Evolutionary conservation across 305 asterid species (phyloP), one percentile per base, ranked within the genome.

Genomic region (Striga hermonthica): DNA sequence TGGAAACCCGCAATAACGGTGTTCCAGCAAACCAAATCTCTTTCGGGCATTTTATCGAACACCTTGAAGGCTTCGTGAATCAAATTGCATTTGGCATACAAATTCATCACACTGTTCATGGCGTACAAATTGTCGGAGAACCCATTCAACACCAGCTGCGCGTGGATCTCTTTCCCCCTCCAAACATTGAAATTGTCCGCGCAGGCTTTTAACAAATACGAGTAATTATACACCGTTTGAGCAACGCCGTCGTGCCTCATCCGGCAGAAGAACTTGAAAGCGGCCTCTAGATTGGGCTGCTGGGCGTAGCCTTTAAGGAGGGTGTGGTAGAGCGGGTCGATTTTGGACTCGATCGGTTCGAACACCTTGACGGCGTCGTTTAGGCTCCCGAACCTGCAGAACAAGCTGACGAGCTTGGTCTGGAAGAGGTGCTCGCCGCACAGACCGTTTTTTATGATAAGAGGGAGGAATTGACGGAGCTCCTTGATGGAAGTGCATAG

Each of bases 21-120:
- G 72, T 92, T 92, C 97, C 95, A 92, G 59, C 91, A 83, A 60
- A 86, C 89, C 78, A 87, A 77, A 67, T 92, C 98, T 69, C 90
- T 86, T 28, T 77, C 84, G 48, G 86, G 86, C 96, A 92, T 87
- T 86, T 89, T 86, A 57, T 72, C 95, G 56, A 92, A 92, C 97
- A 92, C 67, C 81, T 86, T 87, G 70, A 67, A 82, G 4, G 98
- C 95, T 0, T 90, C 91, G 0, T 72, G 73, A 62, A 88, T 67
- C 13, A 63, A 44, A n/a, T 90, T 76, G 60, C 99, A 90, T 73
- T 93, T 93, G 0, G 89, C 89, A 49, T 93, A 90, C 67, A 93
- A 14, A 50, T 79, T 88, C 62, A 88, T 79, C 76, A 88, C 75
- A 68, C 88, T 73, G 15, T 85, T 84, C 92, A 90, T 85, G 1